Conservation (phyloP, 1,284 basidiomycete genomes). For the Schizophyllum commune region DNA sequence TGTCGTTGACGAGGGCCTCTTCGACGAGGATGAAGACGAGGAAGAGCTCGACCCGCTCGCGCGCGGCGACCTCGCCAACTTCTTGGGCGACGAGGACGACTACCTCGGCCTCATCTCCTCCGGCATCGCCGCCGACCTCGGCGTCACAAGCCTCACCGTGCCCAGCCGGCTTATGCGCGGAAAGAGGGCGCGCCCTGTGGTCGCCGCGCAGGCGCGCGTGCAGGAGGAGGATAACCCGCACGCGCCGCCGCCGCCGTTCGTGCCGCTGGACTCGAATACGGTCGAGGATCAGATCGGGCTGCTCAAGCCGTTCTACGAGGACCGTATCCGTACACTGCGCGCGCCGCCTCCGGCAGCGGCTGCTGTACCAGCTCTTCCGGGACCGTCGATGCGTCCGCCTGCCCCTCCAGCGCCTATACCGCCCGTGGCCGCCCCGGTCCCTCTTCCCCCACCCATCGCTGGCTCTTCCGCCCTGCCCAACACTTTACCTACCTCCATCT, state of each 20-base stretch:
- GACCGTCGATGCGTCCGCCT: slow-evolving; percentile 8
- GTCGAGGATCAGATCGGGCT: slow-evolving; percentile 80
- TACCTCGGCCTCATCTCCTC: slow-evolving; percentile 86
- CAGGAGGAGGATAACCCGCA: slow-evolving; percentile 82
- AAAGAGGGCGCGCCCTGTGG: slow-evolving; percentile 35
- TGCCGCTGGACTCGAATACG: slow-evolving; percentile 57
- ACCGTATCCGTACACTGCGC: slow-evolving; percentile 35
- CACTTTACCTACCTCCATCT: slow-evolving; percentile 2
- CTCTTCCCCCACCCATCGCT: slow-evolving; percentile 9
- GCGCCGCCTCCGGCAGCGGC: slow-evolving; percentile 10
- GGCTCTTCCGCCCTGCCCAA: neutral
- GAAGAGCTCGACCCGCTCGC: slow-evolving; percentile 40
- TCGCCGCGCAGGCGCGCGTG: slow-evolving; percentile 16
- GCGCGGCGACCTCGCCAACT: slow-evolving; percentile 82
- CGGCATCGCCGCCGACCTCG: slow-evolving; percentile 84
- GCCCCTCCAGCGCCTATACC: slow-evolving; percentile 1
- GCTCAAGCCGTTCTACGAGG: slow-evolving; percentile 70
- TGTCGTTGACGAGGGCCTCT: slow-evolving; percentile 74
- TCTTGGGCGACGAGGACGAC: slow-evolving; percentile 72
- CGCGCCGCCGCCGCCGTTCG: slow-evolving; percentile 75
- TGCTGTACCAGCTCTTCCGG: slow-evolving; percentile 12
- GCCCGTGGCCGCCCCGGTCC: slow-evolving; percentile 7
- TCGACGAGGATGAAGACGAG: slow-evolving; percentile 69
- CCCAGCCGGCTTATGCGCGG: slow-evolving; percentile 77
- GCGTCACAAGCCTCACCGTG: slow-evolving; percentile 71